These are phyloP conservation scores for Phytophthora europaea DNA, from an alignment of 352 stramenopile species.

Conservation along the genomic window DNA sequence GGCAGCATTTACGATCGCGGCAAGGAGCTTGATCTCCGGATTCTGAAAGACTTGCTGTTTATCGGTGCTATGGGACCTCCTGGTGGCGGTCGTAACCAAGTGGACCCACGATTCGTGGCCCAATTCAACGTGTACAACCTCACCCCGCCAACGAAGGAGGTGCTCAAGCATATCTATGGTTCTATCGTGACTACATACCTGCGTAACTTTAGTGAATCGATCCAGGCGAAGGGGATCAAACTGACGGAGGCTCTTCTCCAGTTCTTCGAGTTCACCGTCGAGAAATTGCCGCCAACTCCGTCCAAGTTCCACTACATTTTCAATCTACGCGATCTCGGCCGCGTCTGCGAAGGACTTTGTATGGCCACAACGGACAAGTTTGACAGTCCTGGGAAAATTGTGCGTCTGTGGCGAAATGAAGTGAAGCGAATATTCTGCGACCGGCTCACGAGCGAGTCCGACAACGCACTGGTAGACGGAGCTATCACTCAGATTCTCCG, in stretches of 20 bases:
- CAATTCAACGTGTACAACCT: conserved; percentile 98
- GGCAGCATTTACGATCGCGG: conserved; percentile 95
- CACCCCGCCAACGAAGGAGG: conserved; percentile 89
- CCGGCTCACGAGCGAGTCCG: conserved; percentile 89
- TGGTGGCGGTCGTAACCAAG: conserved; percentile 94
- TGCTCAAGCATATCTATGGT: conserved; percentile 94
- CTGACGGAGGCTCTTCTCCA: conserved; percentile 90
- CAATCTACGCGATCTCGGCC: conserved; percentile 95
- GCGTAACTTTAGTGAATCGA: conserved; percentile 88
- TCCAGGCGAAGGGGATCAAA: conserved; percentile 82
- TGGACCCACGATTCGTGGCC: conserved; percentile 95
- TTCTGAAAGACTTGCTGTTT: conserved; percentile 95
- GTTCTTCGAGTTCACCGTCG: conserved; percentile 93
- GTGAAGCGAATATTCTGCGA: conserved; percentile 95
- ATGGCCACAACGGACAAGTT: conserved; percentile 94
- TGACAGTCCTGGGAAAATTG: conserved; percentile 66
- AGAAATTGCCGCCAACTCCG: conserved; percentile 93
- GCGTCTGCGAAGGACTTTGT: conserved; percentile 96
- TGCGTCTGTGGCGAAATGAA: conserved; percentile 96
- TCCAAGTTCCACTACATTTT: conserved; percentile 98
- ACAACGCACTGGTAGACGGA: conserved; percentile 84
- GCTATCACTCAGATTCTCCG: conserved; percentile 85
- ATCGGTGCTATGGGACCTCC: conserved; percentile 96
- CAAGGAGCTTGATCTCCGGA: conserved; percentile 95
- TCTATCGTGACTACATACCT: conserved; percentile 94